phyloP scores from a whole-genome alignment of 2,329 filamentous ascomycete species.

The Phaeosphaeriaceae sp. region DNA sequence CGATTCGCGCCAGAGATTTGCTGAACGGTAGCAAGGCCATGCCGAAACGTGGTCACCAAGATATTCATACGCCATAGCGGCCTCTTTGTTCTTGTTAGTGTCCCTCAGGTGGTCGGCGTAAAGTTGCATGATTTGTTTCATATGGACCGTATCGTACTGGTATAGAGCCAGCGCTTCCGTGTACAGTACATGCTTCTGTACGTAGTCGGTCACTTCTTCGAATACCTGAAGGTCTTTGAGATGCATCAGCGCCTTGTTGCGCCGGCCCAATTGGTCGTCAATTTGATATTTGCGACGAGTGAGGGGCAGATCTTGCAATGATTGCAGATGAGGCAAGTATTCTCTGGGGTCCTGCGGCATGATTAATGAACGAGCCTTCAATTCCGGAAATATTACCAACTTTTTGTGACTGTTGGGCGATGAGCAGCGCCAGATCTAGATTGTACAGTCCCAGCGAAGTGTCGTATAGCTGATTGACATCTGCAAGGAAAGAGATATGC shows the following conservation, averaged over 20 bases:
- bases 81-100: constrained; percentile 80
- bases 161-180: constrained; percentile 78
- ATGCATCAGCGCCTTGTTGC: constrained; percentile 77
- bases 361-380: not conserved
- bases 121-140: constrained; percentile 73
- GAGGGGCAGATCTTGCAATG: constrained; percentile 75
- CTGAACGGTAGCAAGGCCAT: constrained; percentile 81
- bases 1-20: constrained; percentile 90
- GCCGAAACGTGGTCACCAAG: constrained; percentile 76
- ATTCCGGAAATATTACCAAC: constrained; percentile 41
- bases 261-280: constrained; percentile 83
- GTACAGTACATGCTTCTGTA: constrained; percentile 81
- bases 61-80: constrained; percentile 89
- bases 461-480: constrained; percentile 91
- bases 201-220: constrained; percentile 79
- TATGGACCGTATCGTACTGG: constrained; percentile 76
- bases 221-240: constrained; percentile 77
- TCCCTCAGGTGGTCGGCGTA: constrained; percentile 81
- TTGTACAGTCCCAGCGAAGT: constrained; percentile 90
- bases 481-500: constrained; percentile 96
- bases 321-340: constrained; percentile 93
- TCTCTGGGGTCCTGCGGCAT: constrained; percentile 76
- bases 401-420: constrained; percentile 95
- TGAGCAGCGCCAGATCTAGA: constrained; percentile 84
- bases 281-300: constrained; percentile 81